phyloP scores from a whole-genome alignment of 192 early-diverging fungal species.

The Gonapodya sp. region DNA sequence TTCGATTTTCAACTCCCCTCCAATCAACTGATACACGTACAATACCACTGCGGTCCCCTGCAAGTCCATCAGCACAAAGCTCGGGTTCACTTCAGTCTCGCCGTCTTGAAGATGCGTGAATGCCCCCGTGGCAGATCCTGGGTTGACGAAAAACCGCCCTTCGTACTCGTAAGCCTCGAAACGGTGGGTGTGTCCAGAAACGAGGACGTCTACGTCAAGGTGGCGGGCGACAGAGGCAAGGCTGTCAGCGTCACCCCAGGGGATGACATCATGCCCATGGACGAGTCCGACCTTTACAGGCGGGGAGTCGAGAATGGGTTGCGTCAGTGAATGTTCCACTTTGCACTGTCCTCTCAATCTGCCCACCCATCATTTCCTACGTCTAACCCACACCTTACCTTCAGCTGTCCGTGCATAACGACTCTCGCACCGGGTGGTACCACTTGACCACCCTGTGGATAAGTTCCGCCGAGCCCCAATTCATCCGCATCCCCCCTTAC shows the following conservation, averaged over 20 bases:
- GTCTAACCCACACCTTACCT: not conserved
- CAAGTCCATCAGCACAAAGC: slow-evolving; percentile 95
- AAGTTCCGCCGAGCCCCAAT: not conserved
- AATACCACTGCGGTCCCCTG: slow-evolving; percentile 61
- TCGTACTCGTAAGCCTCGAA: slow-evolving; percentile 90
- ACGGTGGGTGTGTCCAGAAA: slow-evolving; percentile 78
- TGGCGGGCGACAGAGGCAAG: slow-evolving; percentile 69
- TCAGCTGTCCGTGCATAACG: not conserved
- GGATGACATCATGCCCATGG: slow-evolving; percentile 82
- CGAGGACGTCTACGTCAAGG: slow-evolving; percentile 84
- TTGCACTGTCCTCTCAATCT: not conserved
- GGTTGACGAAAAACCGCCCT: slow-evolving; percentile 87
- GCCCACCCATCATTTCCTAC: not conserved
- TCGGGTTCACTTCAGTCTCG: slow-evolving; percentile 44
- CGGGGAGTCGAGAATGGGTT: no score
- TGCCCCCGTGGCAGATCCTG: slow-evolving; percentile 90
- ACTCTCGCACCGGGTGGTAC: not conserved
- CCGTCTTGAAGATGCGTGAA: slow-evolving; percentile 28
- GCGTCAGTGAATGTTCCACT: slow-evolving; percentile 23
- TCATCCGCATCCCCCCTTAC: slow-evolving; percentile 83
- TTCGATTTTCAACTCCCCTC: slow-evolving; percentile 82
- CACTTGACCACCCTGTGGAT: not conserved
- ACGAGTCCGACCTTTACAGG: slow-evolving; percentile 58
- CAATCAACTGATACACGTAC: slow-evolving; percentile 90
- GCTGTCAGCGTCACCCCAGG: slow-evolving; percentile 63